Evolutionary conservation across 1,284 basidiomycete species (phyloP).

Genomic region (Marasmius tenuissimus): DNA sequence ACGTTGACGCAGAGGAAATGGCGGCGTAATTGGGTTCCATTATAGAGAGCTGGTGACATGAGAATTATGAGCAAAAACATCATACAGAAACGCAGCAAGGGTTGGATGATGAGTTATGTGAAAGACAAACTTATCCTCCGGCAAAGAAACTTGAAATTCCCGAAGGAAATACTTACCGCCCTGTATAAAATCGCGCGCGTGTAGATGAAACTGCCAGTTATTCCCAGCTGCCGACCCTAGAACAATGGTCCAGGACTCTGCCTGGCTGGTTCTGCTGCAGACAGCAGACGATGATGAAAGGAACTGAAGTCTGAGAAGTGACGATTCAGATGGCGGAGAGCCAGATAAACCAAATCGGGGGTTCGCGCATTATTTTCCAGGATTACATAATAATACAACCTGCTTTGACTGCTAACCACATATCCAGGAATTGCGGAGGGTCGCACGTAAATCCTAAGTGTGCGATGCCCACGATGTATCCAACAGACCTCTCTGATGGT

Average conservation of each 20-base stretch:
- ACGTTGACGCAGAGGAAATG: background rate
- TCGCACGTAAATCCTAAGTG: too few relatives aligned
- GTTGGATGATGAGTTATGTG: background rate
- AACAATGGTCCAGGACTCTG: background rate
- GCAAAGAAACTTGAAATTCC: slow-evolving; percentile 2
- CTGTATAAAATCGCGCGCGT: background rate
- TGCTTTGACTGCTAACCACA: too few relatives aligned
- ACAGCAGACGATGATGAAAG: background rate
- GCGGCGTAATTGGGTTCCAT: background rate
- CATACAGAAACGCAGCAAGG: background rate
- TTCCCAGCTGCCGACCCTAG: background rate
- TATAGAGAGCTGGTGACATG: background rate
- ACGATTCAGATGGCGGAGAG: background rate
- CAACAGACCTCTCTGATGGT: too few relatives aligned
- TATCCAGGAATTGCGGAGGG: too few relatives aligned
- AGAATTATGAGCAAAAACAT: background rate
- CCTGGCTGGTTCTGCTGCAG: background rate
- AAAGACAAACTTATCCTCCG: slow-evolving; percentile 1
- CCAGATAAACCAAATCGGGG: background rate
- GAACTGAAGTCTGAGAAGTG: background rate
- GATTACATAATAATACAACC: background rate
- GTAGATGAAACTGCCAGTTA: background rate
- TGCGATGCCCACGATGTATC: too few relatives aligned
- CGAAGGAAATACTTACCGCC: slow-evolving; percentile 1
- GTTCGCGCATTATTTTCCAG: background rate